phyloP scores from a whole-genome alignment of 2,329 filamentous ascomycete species.

The Colletotrichum sp. region DNA sequence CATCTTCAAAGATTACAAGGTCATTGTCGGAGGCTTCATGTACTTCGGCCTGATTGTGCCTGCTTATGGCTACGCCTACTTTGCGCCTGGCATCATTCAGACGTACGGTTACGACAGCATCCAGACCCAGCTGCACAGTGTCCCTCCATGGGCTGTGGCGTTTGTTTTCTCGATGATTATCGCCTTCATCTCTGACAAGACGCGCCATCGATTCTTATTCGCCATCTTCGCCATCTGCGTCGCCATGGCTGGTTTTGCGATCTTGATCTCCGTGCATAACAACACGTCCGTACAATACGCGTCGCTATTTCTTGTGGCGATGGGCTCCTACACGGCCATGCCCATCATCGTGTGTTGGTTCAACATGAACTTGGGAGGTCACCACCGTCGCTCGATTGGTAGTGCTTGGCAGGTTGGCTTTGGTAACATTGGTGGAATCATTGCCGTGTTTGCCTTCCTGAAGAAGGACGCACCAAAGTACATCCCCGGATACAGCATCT shows the following conservation, averaged over 20 bases:
- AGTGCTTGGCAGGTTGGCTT: slow-evolving; percentile 81
- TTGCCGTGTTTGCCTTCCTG: slow-evolving; percentile 75
- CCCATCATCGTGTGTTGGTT: slow-evolving; percentile 86
- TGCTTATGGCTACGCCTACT: slow-evolving; percentile 80
- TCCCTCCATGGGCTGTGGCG: slow-evolving; percentile 68
- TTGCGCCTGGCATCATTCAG: slow-evolving; percentile 73
- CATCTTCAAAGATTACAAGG: slow-evolving; percentile 76
- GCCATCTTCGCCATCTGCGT: slow-evolving; percentile 71
- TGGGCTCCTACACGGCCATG: slow-evolving; percentile 86
- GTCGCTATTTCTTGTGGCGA: slow-evolving; percentile 81
- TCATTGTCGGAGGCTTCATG: slow-evolving; percentile 78
- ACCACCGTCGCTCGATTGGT: slow-evolving; percentile 72
- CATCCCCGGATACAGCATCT: slow-evolving; percentile 77
- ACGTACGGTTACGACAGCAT: slow-evolving; percentile 67
- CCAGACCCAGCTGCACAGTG: slow-evolving; percentile 61
- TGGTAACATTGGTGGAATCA: slow-evolving; percentile 80
- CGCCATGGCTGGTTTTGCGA: slow-evolving; percentile 75
- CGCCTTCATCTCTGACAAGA: slow-evolving; percentile 73
- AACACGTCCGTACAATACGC: slow-evolving; percentile 73
- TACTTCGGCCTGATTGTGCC: slow-evolving; percentile 82
- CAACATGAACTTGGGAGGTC: slow-evolving; percentile 78
- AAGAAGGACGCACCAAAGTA: slow-evolving; percentile 71
- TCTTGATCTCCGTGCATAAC: slow-evolving; percentile 74
- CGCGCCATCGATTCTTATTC: slow-evolving; percentile 77
- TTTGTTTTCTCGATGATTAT: slow-evolving; percentile 81